Conservation (phyloP, 1,284 basidiomycete genomes). For the Pseudozyma thailandica region DNA sequence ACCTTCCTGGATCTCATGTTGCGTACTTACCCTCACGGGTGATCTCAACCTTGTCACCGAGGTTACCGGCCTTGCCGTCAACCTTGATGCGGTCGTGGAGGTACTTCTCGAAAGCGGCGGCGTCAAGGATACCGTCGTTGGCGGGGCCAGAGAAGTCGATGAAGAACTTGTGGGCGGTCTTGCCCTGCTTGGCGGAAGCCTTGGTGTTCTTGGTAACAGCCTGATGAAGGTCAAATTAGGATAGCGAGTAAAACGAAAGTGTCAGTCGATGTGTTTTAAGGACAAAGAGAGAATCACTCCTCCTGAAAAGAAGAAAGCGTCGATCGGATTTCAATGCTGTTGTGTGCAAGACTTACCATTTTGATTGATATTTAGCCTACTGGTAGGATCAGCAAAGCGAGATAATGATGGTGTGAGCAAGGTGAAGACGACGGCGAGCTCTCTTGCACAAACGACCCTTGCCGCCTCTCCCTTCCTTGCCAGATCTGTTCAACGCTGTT, state of each 20-base stretch:
- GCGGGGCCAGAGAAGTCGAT: slow-evolving; percentile 95
- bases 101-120: slow-evolving; percentile 90
- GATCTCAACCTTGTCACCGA: slow-evolving; percentile 71
- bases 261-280: not conserved
- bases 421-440: not conserved
- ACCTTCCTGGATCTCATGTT: not conserved
- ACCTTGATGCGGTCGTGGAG: slow-evolving; percentile 94
- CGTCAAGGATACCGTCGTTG: slow-evolving; percentile 88
- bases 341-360: slow-evolving; percentile 25
- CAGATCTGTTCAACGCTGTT: not conserved
- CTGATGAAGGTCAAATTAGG: not conserved
- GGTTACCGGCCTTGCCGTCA: slow-evolving; percentile 73
- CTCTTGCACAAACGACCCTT: not conserved
- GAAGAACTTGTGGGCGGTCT: slow-evolving; percentile 88
- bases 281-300: too few species aligned
- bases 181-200: slow-evolving; percentile 69
- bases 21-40: slow-evolving; percentile 67
- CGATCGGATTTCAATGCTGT: slow-evolving; percentile 1
- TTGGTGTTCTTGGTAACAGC: slow-evolving; percentile 64
- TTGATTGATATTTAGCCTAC: slow-evolving; percentile 49
- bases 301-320: too few species aligned
- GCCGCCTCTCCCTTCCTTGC: not conserved
- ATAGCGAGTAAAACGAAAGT: not conserved
- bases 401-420: slow-evolving; percentile 28
- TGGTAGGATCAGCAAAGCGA: slow-evolving; percentile 58